These are phyloP conservation scores for Trapa incisa DNA, from an alignment of 345 rosid species.

Conservation along the genomic window DNA sequence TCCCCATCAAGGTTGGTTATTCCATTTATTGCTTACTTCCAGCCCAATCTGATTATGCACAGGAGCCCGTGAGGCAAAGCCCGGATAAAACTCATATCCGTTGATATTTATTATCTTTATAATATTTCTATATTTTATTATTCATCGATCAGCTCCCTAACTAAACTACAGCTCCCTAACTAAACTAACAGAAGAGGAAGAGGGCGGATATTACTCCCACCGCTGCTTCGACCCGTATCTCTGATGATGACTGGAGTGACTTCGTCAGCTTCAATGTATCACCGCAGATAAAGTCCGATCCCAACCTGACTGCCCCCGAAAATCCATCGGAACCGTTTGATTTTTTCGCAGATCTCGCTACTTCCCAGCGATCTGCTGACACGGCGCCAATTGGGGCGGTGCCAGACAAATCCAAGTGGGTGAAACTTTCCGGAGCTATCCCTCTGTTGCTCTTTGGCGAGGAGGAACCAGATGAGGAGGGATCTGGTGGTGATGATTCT, in stretches of 20 bases:
- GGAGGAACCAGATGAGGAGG: conserved; percentile 24
- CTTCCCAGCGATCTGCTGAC: neutral
- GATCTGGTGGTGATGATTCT: conserved; percentile 21
- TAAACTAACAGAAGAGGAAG: too few relatives aligned
- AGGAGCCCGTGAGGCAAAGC: too few relatives aligned
- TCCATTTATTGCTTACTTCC: too few relatives aligned
- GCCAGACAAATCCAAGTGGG: conserved; percentile 27
- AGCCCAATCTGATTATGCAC: too few relatives aligned
- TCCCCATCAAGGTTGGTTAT: too few relatives aligned
- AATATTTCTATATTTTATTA: too few relatives aligned
- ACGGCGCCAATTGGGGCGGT: conserved; percentile 12
- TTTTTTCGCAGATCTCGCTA: conserved; percentile 11
- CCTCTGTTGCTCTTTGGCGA: conserved; percentile 85
- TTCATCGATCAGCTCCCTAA: neutral
- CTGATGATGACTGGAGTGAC: conserved; percentile 78
- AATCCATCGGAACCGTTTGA: neutral
- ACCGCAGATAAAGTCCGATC: conserved; percentile 1
- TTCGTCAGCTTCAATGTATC: conserved; percentile 29
- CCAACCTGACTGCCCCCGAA: conserved; percentile 21
- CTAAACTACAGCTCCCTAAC: neutral
- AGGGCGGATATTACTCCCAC: neutral
- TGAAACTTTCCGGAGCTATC: conserved; percentile 46
- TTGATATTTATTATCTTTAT: too few relatives aligned
- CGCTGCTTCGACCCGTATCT: neutral
- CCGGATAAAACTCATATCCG: too few relatives aligned